Base-by-base conservation (phyloP, 306 rosid genomes). In the Spatholobus suberectus region DNA sequence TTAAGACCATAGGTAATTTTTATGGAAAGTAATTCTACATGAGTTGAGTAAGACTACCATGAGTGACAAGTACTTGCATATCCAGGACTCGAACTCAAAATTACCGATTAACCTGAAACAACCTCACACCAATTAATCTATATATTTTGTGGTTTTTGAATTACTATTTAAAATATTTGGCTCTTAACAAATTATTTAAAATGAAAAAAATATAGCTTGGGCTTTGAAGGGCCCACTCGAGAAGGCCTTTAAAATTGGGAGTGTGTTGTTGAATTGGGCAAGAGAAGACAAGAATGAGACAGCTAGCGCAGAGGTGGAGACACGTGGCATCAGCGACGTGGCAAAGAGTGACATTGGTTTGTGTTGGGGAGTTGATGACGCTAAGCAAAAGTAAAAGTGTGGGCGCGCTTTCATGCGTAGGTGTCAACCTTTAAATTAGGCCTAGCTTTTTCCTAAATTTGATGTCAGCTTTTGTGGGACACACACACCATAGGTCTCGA, bases 261-360 rank as follows among this genome's bases (percentile, higher is more conserved):
- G n/a, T n/a, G 62, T 2, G 0, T n/a, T 20, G 68, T 13, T 26
- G 68, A 27, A 27, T 12, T 14, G 40, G 2, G 21, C 4, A 66
- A 0, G 73, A 9, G n/a, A 37, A 10, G 73, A 67, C 49, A 67
- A 34, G 6, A 76, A 76, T 0, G 29, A 46, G 72, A 76, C 15
- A 61, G 81, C 34, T 76, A 74, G 62, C 43, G 7, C 59, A 41
- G 35, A 63, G 62, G 73, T 77, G 81, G 73, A 21, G 65, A 78
- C 75, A 78, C 66, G 67, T 78, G 82, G 75, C 69, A 23, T n/a
- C n/a, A 49, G 78, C 47, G 65, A 66, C 78, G 34, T 24, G 72
- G 20, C 59, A 61, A 76, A 43, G 59, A 59, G 32, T 76, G 81
- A 76, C 72, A 72, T 40, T 20, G 49, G 49, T 37, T n/a, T 74